phyloP scores from a whole-genome alignment of 2,329 filamentous ascomycete species.

The Alternaria angustiovoidea region DNA sequence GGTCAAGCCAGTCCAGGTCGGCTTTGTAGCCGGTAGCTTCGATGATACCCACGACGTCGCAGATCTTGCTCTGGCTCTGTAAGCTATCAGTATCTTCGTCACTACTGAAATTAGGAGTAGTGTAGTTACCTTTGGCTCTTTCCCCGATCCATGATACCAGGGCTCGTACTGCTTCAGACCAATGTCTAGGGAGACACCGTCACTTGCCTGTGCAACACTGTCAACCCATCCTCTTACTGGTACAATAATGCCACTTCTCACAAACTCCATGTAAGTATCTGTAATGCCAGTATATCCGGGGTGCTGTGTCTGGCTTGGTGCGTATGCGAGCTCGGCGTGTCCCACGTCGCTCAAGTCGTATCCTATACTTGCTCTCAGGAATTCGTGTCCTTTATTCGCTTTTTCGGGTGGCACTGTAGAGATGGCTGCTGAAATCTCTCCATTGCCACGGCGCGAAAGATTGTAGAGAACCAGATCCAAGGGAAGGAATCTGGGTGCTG shows the following conservation, averaged over 20 bases:
- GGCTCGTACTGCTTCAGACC: constrained; percentile 21
- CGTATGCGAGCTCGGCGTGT: constrained; percentile 47
- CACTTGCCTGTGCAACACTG: constrained; percentile 23
- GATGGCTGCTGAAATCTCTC: constrained; percentile 67
- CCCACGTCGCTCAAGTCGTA: constrained; percentile 55
- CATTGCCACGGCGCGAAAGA: constrained; percentile 65
- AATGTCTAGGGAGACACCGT: constrained; percentile 9
- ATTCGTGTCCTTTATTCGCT: constrained; percentile 63
- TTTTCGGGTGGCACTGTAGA: constrained; percentile 69
- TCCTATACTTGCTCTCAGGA: constrained; percentile 55
- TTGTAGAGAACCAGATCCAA: constrained; percentile 78
- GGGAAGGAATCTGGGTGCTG: constrained; percentile 69
- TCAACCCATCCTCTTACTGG: constrained; percentile 50
- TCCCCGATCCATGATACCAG: constrained; percentile 17
- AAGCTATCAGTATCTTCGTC: constrained; percentile 10
- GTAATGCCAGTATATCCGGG: constrained; percentile 74
- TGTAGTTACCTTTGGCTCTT: constrained; percentile 10
- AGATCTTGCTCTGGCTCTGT: constrained; percentile 17
- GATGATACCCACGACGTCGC: constrained; percentile 64
- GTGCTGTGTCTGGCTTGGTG: constrained; percentile 55
- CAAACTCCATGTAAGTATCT: constrained; percentile 77
- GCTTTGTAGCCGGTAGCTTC: constrained; percentile 77
- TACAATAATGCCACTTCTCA: constrained; percentile 65
- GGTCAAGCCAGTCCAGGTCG: constrained; percentile 71
- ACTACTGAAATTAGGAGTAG: background rate